phyloP scores from a whole-genome alignment of 352 stramenopile genomes.

The Globisporangium paddicum region DNA sequence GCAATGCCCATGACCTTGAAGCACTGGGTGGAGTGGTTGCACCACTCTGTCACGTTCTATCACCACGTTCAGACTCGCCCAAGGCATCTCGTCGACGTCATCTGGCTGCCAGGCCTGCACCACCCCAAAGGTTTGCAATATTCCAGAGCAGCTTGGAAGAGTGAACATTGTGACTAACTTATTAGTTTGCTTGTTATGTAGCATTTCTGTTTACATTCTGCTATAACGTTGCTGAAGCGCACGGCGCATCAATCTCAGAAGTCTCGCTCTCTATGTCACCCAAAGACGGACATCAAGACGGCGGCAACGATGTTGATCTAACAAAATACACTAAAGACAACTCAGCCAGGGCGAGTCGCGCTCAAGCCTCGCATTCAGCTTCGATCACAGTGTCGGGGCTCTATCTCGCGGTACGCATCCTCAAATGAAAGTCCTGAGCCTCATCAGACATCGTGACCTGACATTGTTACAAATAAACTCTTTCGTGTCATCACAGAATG shows the following conservation, averaged over 20 bases:
- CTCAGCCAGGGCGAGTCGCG: neutral
- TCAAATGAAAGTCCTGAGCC: neutral
- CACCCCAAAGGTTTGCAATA: conserved; percentile 33
- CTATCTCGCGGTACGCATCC: conserved; percentile 34
- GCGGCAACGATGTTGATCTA: neutral
- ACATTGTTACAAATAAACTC: neutral
- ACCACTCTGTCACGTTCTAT: conserved; percentile 26
- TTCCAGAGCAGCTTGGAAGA: neutral
- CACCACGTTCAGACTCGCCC: conserved; percentile 19
- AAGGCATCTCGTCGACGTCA: conserved; percentile 8
- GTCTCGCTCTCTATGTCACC: conserved; percentile 6
- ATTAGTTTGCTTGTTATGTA: conserved; percentile 6
- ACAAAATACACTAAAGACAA: neutral
- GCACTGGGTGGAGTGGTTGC: conserved; percentile 26
- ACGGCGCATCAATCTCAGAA: conserved; percentile 4
- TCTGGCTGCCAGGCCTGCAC: conserved; percentile 39
- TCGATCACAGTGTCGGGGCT: conserved; percentile 34
- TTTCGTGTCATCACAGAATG: conserved; percentile 22
- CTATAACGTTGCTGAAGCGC: conserved; percentile 21
- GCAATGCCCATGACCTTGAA: conserved; percentile 18
- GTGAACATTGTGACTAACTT: neutral
- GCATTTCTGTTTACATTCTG: conserved; percentile 33
- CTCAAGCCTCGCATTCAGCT: conserved; percentile 13
- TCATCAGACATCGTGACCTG: no score
- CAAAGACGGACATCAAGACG: neutral